A percentile compares a stretch with the other conserved stretches of the same genome.
These are phyloP conservation scores for Chenopodium formosanum DNA, from an alignment of 148 eudicot genomes.

Conservation along the genomic window DNA sequence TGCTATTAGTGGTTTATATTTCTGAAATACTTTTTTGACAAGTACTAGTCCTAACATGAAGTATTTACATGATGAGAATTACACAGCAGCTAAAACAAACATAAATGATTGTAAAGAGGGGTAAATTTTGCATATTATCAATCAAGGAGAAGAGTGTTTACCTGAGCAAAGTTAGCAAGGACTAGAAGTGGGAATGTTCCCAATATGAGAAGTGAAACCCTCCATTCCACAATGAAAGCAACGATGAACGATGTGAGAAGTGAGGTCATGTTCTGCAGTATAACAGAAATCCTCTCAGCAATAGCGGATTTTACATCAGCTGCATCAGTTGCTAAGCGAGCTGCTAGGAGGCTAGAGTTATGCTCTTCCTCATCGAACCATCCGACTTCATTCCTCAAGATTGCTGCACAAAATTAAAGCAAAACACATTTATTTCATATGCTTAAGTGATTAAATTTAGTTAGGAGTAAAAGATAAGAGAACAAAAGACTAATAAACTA, in stretches of 20 bases:
- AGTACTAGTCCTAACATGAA: no score
- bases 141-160: constrained; percentile 26
- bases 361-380: constrained; percentile 99
- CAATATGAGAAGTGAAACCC: constrained; percentile 95
- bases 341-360: constrained; percentile 94
- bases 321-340: constrained; percentile 89
- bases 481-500: constrained; percentile 20
- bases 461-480: neutral
- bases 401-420: constrained; percentile 44
- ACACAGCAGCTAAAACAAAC: no score
- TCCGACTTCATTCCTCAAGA: constrained; percentile 96
- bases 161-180: constrained; percentile 99
- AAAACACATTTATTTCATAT: neutral
- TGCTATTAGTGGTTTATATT: no score
- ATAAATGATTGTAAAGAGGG: neutral
- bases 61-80: no score
- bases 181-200: constrained; percentile 97
- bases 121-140: no score
- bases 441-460: neutral
- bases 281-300: constrained; percentile 97
- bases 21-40: no score
- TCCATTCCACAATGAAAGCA: constrained; percentile 97
- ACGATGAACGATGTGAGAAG: constrained; percentile 97
- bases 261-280: constrained; percentile 96
- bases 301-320: constrained; percentile 98